Evolutionary conservation across 2,329 filamentous ascomycete genomes (phyloP), one percentile per base, ranked within the genome.

Genomic region (Aspergillus sp.): DNA sequence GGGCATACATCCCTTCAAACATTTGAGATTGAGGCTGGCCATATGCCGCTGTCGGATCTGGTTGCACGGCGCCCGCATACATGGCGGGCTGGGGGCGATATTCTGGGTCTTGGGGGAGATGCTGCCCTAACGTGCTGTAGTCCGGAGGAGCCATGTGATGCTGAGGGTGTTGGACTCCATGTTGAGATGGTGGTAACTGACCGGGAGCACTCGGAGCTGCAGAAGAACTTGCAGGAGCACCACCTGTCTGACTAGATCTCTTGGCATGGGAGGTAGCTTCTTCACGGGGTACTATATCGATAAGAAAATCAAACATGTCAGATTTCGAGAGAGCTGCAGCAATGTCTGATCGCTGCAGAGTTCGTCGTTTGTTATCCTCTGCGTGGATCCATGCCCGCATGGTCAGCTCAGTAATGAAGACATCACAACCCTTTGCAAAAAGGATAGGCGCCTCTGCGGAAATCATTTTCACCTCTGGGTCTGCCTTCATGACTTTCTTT

Each of bases 361-460:
- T 98, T 35, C 93, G 84, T 28, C 93, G 82, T 76, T 98, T 98
- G 74, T 98, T 98, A 70, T 98, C 93, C 65, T 98, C 93, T 11
- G 93, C 93, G 60, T 98, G 93, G 52, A 98, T 98, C 93, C 93
- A 98, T 37, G 93, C 93, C 52, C 93, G 88, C 93, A 98, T 98
- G 6, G 93, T 98, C 48, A 98, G 77, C 70, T 98, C 93, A 1
- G 90, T 96, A 62, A 98, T 98, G 72, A 98, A 98, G 62, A 97
- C 96, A 64, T 98, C 93, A 69, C 93, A 97, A 32, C 91, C 93
- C 70, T 98, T 98, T 40, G 93, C 93, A 61, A 98, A 98, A 10
- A 98, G 76, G 56, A 98, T 98, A 1, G 93, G 93, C 2, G 93
- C 93, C 71, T 98, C 93, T 7, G 93, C 93, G 4, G 90, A 97